Evolutionary conservation across 495 filamentous ascomycete species (phyloP).

Genomic region (Oleoguttula mirabilis): DNA sequence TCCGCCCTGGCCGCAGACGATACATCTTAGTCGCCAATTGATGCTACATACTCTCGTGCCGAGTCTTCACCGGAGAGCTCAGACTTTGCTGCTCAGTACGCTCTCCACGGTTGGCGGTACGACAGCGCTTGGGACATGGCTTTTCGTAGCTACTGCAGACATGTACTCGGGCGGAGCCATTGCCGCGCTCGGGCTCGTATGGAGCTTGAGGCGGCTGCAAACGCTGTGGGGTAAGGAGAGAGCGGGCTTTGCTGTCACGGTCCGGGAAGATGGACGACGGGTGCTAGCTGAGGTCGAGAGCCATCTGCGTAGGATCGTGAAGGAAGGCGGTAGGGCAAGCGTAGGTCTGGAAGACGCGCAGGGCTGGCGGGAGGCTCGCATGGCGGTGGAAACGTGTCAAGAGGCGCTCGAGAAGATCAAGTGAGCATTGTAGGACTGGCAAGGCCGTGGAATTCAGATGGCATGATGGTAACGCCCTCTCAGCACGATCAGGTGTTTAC

Average conservation of each 20-base stretch:
- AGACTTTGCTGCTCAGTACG: slow-evolving; percentile 65
- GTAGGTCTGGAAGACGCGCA: slow-evolving; percentile 29
- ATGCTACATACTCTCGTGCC: slow-evolving; percentile 56
- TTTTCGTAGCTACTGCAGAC: slow-evolving; percentile 50
- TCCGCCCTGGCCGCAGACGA: slow-evolving; percentile 35
- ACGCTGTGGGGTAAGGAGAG: slow-evolving; percentile 63
- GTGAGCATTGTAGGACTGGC: background rate
- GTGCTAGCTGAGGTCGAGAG: slow-evolving; percentile 59
- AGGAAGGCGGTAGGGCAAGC: slow-evolving; percentile 32
- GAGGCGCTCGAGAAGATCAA: slow-evolving; percentile 38
- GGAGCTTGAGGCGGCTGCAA: slow-evolving; percentile 63
- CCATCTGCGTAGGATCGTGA: slow-evolving; percentile 45
- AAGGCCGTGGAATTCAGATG: too few species aligned
- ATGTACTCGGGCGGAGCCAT: slow-evolving; percentile 69
- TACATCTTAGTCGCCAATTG: slow-evolving; percentile 42
- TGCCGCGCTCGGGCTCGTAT: slow-evolving; percentile 65
- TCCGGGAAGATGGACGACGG: slow-evolving; percentile 68
- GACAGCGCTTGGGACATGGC: slow-evolving; percentile 51
- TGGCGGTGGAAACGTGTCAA: slow-evolving; percentile 32
- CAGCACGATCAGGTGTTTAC: too few species aligned
- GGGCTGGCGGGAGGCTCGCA: slow-evolving; percentile 33
- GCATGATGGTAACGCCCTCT: too few species aligned
- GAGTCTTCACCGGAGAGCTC: slow-evolving; percentile 65
- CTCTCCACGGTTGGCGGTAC: slow-evolving; percentile 51
- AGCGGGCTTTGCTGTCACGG: slow-evolving; percentile 57